Conservation (phyloP, 1,139 yeast species). For the Suhomyces choctaworum region DNA sequence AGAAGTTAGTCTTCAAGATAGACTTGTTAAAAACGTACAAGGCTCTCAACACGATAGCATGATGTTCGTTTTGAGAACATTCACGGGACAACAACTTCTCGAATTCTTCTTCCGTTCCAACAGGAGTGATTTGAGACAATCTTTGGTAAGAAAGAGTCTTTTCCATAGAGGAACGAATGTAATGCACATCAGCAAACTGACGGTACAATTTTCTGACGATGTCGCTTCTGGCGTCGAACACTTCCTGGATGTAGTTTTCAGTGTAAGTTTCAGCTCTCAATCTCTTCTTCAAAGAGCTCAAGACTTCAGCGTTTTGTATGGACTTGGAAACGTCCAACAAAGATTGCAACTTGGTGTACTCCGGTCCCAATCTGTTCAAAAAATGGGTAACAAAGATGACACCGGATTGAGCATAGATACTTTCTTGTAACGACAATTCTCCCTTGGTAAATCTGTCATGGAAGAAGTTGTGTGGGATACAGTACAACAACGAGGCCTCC, state of each 20-base stretch:
- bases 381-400: constrained; percentile 92
- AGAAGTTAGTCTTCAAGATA: constrained; percentile 90
- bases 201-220: constrained; percentile 83
- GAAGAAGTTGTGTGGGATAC: constrained; percentile 87
- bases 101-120: constrained; percentile 74
- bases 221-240: constrained; percentile 67
- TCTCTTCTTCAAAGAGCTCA: constrained; percentile 81
- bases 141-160: constrained; percentile 91
- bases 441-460: constrained; percentile 72
- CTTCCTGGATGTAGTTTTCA: constrained; percentile 77
- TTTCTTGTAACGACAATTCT: constrained; percentile 87
- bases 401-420: constrained; percentile 92
- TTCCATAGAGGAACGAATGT: constrained; percentile 69
- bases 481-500: constrained; percentile 90
- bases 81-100: constrained; percentile 64
- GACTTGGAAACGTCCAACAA: constrained; percentile 64
- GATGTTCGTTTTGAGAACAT: constrained; percentile 80
- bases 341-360: constrained; percentile 68
- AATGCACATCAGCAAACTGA: constrained; percentile 90
- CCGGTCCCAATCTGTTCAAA: constrained; percentile 90
- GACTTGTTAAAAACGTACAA: constrained; percentile 82
- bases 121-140: constrained; percentile 72
- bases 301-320: constrained; percentile 69
- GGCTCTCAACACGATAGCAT: constrained; percentile 78
- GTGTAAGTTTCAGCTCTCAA: constrained; percentile 93